These are phyloP conservation scores for Spizellomyces sp. DNA, from an alignment of 192 early-diverging fungal species.

Conservation along the genomic window DNA sequence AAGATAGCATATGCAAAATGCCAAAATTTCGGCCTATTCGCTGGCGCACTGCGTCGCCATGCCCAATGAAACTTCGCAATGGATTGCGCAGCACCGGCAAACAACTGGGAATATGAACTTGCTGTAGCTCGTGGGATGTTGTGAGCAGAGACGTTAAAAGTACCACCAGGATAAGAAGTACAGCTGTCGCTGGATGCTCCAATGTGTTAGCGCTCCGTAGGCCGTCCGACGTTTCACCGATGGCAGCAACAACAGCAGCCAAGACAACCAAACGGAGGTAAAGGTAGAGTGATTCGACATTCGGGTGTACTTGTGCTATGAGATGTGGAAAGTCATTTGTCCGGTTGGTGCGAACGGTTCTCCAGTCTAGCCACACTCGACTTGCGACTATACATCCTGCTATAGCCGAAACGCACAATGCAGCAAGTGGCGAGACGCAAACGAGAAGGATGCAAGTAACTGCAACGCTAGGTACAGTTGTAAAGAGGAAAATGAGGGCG, in stretches of 20 bases:
- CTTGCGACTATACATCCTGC: slow-evolving; percentile 17
- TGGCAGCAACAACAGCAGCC: slow-evolving; percentile 9
- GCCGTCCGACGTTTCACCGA: neutral
- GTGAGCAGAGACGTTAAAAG: slow-evolving; percentile 1
- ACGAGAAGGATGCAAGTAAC: slow-evolving; percentile 20
- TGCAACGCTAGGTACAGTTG: slow-evolving; percentile 6
- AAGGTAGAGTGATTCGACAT: slow-evolving; percentile 9
- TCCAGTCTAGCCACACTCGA: slow-evolving; percentile 9
- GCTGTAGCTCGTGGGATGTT: slow-evolving; percentile 26
- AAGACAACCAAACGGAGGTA: neutral
- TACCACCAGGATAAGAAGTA: slow-evolving; percentile 17
- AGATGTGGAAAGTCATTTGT: slow-evolving; percentile 4
- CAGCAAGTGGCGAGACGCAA: slow-evolving; percentile 1
- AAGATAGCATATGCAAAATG: neutral
- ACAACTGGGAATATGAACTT: slow-evolving; percentile 21
- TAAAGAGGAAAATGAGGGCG: neutral
- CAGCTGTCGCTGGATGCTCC: slow-evolving; percentile 5
- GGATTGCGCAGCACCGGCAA: slow-evolving; percentile 38
- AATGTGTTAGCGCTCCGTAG: neutral
- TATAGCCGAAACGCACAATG: neutral
- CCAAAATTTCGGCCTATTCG: slow-evolving; percentile 2
- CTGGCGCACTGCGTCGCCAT: neutral
- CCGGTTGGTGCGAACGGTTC: neutral
- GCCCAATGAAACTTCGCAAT: slow-evolving; percentile 3
- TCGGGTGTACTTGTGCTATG: neutral